Percentiles rank a stretch among this genome's conserved stretches.
Conservation (phyloP, 129 eudicot species). For the Escallonia herrerae region DNA sequence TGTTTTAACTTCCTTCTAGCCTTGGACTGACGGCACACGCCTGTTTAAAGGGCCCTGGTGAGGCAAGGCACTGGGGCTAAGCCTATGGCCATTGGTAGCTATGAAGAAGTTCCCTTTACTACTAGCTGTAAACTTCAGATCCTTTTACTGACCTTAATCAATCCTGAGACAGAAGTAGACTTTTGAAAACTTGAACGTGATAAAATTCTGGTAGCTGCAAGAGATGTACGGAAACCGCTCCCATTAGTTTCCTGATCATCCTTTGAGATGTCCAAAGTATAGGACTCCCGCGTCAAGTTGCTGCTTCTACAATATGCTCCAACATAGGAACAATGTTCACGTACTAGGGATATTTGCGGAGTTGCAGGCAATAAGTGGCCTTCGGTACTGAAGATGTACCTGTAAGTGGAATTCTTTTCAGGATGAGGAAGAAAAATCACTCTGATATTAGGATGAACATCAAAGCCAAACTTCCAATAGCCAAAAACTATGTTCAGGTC, state of each 20-base stretch:
- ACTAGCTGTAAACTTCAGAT: too few species aligned
- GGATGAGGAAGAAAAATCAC: neutral
- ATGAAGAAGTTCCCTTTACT: too few species aligned
- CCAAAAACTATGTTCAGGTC: neutral
- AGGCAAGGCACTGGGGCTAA: too few species aligned
- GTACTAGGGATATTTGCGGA: slow-evolving; percentile 73
- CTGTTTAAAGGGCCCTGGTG: too few species aligned
- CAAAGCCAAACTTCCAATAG: neutral
- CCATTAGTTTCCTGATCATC: slow-evolving; percentile 32
- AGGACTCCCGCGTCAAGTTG: slow-evolving; percentile 28
- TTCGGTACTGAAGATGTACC: slow-evolving; percentile 92
- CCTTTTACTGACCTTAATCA: slow-evolving; percentile 52
- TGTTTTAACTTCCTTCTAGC: too few species aligned
- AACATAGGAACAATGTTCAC: slow-evolving; percentile 71
- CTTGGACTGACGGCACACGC: too few species aligned
- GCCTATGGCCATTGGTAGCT: too few species aligned
- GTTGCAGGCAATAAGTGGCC: slow-evolving; percentile 87
- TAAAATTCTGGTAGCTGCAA: slow-evolving; percentile 35
- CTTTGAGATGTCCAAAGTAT: slow-evolving; percentile 27
- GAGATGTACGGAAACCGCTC: slow-evolving; percentile 28
- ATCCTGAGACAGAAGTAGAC: slow-evolving; percentile 39
- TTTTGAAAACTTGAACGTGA: slow-evolving; percentile 27
- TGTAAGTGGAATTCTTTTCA: slow-evolving; percentile 11
- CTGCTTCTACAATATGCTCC: slow-evolving; percentile 67
- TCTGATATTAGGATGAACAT: too few species aligned